phyloP scores from a whole-genome alignment of 2,329 filamentous ascomycete species.

The Aspergillus transmontanensis region DNA sequence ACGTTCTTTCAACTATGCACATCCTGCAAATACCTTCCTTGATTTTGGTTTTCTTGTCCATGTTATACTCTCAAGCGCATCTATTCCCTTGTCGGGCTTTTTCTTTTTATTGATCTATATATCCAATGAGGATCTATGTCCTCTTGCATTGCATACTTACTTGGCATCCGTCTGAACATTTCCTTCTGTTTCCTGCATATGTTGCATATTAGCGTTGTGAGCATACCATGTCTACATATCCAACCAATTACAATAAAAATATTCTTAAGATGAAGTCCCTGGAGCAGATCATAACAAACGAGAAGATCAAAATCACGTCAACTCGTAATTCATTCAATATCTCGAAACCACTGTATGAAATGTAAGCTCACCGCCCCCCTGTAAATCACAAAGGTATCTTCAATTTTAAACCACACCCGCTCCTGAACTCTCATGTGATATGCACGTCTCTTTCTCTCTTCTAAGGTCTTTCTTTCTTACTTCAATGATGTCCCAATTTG shows the following conservation, averaged over 20 bases:
- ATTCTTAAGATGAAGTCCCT: background rate
- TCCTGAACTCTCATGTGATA: background rate
- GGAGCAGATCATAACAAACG: background rate
- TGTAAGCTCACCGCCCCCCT: background rate
- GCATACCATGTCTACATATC: background rate
- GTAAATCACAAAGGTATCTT: background rate
- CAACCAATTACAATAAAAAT: background rate
- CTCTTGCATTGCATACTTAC: background rate
- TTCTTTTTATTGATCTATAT: background rate
- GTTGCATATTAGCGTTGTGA: conserved; percentile 3
- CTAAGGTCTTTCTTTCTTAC: background rate
- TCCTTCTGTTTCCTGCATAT: background rate
- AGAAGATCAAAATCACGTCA: background rate
- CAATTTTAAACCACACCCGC: background rate
- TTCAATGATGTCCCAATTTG: background rate
- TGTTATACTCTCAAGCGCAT: background rate
- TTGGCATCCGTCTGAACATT: background rate
- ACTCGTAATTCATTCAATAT: background rate
- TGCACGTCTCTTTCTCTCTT: background rate
- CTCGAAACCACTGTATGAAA: background rate
- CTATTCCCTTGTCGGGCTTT: background rate
- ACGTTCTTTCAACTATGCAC: background rate
- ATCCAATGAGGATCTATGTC: background rate
- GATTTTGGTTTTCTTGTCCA: background rate
- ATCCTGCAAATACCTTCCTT: background rate